Percentiles rank a stretch among this genome's conserved stretches.
Evolutionary conservation across 1,284 basidiomycete genomes (phyloP).

Genomic region (Peniophora sp.): DNA sequence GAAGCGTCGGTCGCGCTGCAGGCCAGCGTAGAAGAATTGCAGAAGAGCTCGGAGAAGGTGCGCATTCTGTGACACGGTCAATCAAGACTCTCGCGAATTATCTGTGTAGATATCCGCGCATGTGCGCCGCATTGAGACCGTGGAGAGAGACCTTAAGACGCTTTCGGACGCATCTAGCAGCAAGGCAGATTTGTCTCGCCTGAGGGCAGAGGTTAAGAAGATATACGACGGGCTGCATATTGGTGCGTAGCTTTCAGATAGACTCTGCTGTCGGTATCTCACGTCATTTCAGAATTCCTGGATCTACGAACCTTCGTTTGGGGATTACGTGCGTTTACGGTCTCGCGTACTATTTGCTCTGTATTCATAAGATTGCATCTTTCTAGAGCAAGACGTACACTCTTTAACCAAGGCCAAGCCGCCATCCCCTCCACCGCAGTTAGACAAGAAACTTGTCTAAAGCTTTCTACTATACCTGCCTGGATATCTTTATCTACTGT

Average conservation of each 20-base stretch:
- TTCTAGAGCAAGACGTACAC: conserved; percentile 73
- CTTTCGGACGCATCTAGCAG: conserved; percentile 56
- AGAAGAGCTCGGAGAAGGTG: conserved; percentile 77
- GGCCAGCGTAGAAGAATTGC: conserved; percentile 81
- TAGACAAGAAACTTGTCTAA: too few species aligned
- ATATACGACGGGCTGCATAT: conserved; percentile 74
- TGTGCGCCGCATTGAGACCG: conserved; percentile 76
- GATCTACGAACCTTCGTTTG: conserved; percentile 72
- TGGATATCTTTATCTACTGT: too few species aligned
- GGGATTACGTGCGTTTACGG: conserved; percentile 66
- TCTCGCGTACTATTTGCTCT: neutral
- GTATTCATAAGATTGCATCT: conserved; percentile 6
- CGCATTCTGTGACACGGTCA: conserved; percentile 4
- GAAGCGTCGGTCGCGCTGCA: conserved; percentile 77
- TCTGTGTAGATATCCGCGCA: conserved; percentile 68
- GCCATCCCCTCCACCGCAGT: neutral
- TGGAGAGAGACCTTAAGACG: conserved; percentile 83
- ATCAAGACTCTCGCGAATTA: neutral
- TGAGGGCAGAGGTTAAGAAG: conserved; percentile 80
- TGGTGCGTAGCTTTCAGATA: conserved; percentile 35
- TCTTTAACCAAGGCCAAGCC: conserved; percentile 27
- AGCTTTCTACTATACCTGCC: too few species aligned
- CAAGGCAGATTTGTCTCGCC: conserved; percentile 72
- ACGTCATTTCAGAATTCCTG: conserved; percentile 52
- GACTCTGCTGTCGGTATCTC: neutral